A percentile compares a stretch with the other conserved stretches of the same genome.
Conservation (phyloP, 1,139 yeast genomes). For the Blastobotrys raffinosifermentans region DNA sequence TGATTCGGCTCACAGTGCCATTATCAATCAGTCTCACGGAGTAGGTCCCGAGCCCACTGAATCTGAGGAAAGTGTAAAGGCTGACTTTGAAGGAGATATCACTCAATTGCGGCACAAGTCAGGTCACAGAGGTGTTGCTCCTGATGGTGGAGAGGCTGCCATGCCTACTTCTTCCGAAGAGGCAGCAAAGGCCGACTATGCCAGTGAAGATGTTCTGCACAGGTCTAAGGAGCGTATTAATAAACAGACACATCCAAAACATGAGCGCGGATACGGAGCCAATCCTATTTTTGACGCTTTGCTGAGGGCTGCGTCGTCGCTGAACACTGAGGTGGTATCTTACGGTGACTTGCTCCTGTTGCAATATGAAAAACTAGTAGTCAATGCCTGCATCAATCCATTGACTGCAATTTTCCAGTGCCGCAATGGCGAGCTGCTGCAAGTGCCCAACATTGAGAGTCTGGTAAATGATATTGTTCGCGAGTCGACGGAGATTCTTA, state of each 20-base stretch:
- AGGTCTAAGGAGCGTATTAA: background rate
- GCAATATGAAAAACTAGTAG: constrained; percentile 71
- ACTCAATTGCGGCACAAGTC: background rate
- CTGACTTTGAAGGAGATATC: constrained; percentile 9
- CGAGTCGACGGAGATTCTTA: constrained; percentile 27
- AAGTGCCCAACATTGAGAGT: constrained; percentile 9
- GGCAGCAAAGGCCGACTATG: constrained; percentile 18
- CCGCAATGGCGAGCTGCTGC: constrained; percentile 61
- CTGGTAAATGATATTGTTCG: constrained; percentile 22
- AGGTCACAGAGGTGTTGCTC: constrained; percentile 5
- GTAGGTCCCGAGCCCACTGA: constrained; percentile 13
- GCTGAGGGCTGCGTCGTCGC: constrained; percentile 13
- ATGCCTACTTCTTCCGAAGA: constrained; percentile 14
- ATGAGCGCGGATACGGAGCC: background rate
- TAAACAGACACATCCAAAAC: no score
- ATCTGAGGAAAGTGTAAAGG: constrained; percentile 17
- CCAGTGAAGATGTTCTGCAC: background rate
- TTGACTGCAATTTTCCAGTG: constrained; percentile 64
- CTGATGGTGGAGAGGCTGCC: constrained; percentile 9
- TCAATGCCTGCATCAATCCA: constrained; percentile 73
- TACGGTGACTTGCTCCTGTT: constrained; percentile 52
- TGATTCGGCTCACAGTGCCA: constrained; percentile 9
- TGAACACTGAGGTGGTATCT: constrained; percentile 43
- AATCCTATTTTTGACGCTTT: constrained; percentile 9
- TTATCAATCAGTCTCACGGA: background rate